These are phyloP conservation scores for Neurospora hispaniola DNA, from an alignment of 495 filamentous ascomycete genomes.

Conservation along the genomic window DNA sequence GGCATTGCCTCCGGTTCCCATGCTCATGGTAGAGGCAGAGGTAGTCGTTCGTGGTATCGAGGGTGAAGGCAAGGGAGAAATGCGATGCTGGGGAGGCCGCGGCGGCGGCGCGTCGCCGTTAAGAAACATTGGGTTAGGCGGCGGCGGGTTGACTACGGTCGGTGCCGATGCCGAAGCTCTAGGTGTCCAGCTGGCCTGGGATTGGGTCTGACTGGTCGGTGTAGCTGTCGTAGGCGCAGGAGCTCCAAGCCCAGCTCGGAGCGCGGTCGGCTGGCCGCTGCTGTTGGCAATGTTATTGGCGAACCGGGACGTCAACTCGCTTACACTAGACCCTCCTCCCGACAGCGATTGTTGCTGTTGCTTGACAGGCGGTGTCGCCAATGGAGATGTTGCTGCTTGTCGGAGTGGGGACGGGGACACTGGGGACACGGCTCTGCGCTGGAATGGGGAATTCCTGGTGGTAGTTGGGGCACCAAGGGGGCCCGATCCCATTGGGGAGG, in stretches of 20 bases:
- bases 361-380: slow-evolving; percentile 31
- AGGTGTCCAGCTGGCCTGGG: neutral
- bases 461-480: slow-evolving; percentile 48
- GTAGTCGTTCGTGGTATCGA: slow-evolving; percentile 9
- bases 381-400: slow-evolving; percentile 33
- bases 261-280: neutral
- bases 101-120: neutral
- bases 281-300: neutral
- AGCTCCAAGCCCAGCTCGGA: neutral
- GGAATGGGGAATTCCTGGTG: slow-evolving; percentile 60
- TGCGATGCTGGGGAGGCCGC: neutral
- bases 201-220: slow-evolving; percentile 27
- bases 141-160: neutral
- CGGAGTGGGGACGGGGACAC: slow-evolving; percentile 36
- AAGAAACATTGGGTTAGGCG: neutral
- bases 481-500: slow-evolving; percentile 56
- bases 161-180: neutral
- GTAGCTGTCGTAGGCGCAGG: neutral
- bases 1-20: slow-evolving; percentile 33
- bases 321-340: slow-evolving; percentile 23
- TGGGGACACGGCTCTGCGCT: slow-evolving; percentile 34
- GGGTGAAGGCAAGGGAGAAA: neutral
- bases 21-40: slow-evolving; percentile 3
- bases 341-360: slow-evolving; percentile 3
- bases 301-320: neutral